Percentiles rank a stretch among this genome's conserved stretches.
Evolutionary conservation across 2,329 filamentous ascomycete genomes (phyloP).

Genomic region (Paraphoma sp.): DNA sequence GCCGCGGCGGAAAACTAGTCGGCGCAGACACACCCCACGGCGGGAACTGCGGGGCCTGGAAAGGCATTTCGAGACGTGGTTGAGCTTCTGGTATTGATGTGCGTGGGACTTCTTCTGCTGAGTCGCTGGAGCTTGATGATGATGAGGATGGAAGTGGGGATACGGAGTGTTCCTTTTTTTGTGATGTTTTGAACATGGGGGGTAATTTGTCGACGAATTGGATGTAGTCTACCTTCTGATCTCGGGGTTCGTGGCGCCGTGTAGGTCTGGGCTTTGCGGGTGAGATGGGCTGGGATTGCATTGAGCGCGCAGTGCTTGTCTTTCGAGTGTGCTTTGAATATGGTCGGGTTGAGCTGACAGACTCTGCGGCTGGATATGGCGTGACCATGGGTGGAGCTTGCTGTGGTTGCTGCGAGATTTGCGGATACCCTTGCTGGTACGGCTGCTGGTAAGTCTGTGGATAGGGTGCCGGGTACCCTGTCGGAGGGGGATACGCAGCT

Average conservation of each 20-base stretch:
- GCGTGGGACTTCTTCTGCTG: slow-evolving; percentile 29
- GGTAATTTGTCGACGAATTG: slow-evolving; percentile 29
- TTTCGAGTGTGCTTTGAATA: neutral
- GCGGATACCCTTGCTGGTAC: neutral
- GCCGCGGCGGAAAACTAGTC: slow-evolving; percentile 14
- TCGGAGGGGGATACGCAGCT: neutral
- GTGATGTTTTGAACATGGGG: slow-evolving; percentile 20
- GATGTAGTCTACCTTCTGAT: slow-evolving; percentile 24
- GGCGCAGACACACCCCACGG: slow-evolving; percentile 10
- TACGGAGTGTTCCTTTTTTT: slow-evolving; percentile 7
- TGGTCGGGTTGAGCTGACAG: neutral
- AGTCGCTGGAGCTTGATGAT: slow-evolving; percentile 14
- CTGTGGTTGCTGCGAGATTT: neutral
- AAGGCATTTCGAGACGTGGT: slow-evolving; percentile 10
- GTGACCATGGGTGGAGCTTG: neutral
- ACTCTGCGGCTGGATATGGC: neutral
- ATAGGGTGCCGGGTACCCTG: neutral
- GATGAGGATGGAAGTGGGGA: slow-evolving; percentile 7
- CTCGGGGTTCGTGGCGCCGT: neutral
- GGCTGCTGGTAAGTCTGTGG: neutral
- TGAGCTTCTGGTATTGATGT: slow-evolving; percentile 17
- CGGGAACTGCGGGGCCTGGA: slow-evolving; percentile 16
- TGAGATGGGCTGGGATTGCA: neutral
- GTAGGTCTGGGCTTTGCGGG: neutral
- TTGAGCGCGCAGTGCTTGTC: neutral